Percentiles rank a stretch among this genome's conserved stretches.
These are phyloP conservation scores for Leucaena leucocephala DNA, from an alignment of 306 rosid species.

Conservation along the genomic window DNA sequence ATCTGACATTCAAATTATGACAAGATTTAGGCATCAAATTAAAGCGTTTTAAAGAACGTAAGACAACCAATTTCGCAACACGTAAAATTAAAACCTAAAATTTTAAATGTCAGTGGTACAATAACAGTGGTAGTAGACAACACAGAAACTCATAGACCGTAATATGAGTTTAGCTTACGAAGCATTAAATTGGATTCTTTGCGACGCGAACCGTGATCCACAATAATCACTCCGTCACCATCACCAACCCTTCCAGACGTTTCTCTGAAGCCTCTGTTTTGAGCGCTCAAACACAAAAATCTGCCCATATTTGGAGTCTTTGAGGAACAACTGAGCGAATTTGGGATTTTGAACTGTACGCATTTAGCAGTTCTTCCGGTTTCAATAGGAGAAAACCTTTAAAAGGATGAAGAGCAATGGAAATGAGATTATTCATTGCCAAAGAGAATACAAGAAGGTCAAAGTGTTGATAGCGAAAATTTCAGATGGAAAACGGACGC, in stretches of 20 bases:
- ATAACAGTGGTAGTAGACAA: neutral
- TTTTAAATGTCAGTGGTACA: neutral
- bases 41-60: constrained; percentile 15
- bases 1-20: constrained; percentile 54
- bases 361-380: constrained; percentile 40
- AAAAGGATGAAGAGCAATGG: neutral
- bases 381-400: constrained; percentile 44
- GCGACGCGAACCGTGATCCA: constrained; percentile 97
- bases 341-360: constrained; percentile 43
- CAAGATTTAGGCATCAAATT: constrained; percentile 19
- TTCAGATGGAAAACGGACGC: constrained; percentile 9
- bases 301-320: constrained; percentile 35
- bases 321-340: constrained; percentile 30
- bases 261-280: constrained; percentile 42
- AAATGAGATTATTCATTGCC: neutral
- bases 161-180: constrained; percentile 52
- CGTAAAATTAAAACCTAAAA: neutral
- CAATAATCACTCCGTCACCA: constrained; percentile 74
- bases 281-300: constrained; percentile 41
- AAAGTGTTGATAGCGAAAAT: neutral
- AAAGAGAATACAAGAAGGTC: neutral
- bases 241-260: constrained; percentile 48
- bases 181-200: constrained; percentile 88
- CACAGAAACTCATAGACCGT: neutral
- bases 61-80: constrained; percentile 2